phyloP scores from a whole-genome alignment of 345 rosid species.

The Conringia planisiliqua region DNA sequence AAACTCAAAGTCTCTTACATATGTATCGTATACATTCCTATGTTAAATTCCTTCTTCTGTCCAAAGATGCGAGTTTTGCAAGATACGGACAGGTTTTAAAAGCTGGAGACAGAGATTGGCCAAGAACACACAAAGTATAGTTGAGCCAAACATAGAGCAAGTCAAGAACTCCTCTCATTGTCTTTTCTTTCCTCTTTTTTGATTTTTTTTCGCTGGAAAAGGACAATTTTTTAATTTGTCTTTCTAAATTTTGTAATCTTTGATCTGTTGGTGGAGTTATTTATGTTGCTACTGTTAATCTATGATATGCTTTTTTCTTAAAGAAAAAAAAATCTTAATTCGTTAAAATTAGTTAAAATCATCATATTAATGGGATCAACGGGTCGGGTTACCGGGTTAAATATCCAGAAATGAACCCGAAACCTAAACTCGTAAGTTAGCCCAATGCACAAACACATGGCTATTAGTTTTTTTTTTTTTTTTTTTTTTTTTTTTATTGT shows the following conservation, averaged over 20 bases:
- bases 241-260: conserved; percentile 29
- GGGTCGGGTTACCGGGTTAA: conserved; percentile 17
- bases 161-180: conserved; percentile 8
- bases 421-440: background rate
- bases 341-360: background rate
- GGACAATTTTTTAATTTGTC: conserved; percentile 24
- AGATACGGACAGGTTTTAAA: background rate
- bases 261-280: conserved; percentile 9
- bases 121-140: conserved; percentile 17
- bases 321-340: background rate
- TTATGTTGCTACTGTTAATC: conserved; percentile 4
- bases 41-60: background rate
- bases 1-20: background rate
- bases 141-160: conserved; percentile 15
- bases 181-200: background rate
- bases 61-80: background rate
- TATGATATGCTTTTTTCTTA: background rate
- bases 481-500: background rate
- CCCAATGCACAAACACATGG: background rate
- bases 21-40: background rate
- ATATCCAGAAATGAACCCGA: background rate
- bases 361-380: background rate
- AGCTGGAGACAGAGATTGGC: conserved; percentile 8
- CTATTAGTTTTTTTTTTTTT: background rate
- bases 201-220: conserved; percentile 1